Conservation (phyloP, 805 yeast species). For the Pichia membranifaciens region DNA sequence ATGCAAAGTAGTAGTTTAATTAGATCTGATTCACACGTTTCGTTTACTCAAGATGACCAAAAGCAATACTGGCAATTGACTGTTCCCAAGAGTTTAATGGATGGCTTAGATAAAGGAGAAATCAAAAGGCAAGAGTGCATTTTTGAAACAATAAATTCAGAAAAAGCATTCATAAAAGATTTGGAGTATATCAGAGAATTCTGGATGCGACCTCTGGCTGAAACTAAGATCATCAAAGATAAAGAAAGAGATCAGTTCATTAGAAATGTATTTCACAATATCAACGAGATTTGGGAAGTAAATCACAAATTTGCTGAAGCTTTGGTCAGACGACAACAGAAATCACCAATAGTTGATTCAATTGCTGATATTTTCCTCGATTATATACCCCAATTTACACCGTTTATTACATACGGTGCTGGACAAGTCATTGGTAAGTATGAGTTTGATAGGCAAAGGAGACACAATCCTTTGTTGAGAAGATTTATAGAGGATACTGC, state of each 20-base stretch:
- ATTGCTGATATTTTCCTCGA: conserved; percentile 86
- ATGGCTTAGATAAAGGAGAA: conserved; percentile 73
- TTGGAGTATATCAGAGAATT: conserved; percentile 88
- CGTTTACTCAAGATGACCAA: conserved; percentile 70
- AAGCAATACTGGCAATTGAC: conserved; percentile 91
- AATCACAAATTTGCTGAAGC: conserved; percentile 86
- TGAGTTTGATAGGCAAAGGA: conserved; percentile 90
- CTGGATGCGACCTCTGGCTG: conserved; percentile 87
- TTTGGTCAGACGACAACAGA: conserved; percentile 77
- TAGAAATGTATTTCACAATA: conserved; percentile 85
- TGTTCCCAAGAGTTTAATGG: conserved; percentile 75
- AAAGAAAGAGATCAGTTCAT: conserved; percentile 86
- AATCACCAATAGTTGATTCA: conserved; percentile 74
- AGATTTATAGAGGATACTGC: conserved; percentile 89
- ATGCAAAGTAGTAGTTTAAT: conserved; percentile 83
- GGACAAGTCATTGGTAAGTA: conserved; percentile 92
- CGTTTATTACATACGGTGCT: conserved; percentile 90
- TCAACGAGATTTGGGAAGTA: conserved; percentile 77
- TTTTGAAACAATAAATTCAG: conserved; percentile 89
- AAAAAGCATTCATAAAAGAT: conserved; percentile 91
- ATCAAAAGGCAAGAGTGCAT: conserved; percentile 92
- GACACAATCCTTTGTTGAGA: conserved; percentile 86
- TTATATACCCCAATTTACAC: conserved; percentile 80
- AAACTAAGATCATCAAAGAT: conserved; percentile 81
- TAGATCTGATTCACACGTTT: conserved; percentile 64